A percentile compares a stretch with the other conserved stretches of the same genome.
These are phyloP conservation scores for Xanthoconium purpureum DNA, from an alignment of 768 basidiomycete species.

Conservation along the genomic window DNA sequence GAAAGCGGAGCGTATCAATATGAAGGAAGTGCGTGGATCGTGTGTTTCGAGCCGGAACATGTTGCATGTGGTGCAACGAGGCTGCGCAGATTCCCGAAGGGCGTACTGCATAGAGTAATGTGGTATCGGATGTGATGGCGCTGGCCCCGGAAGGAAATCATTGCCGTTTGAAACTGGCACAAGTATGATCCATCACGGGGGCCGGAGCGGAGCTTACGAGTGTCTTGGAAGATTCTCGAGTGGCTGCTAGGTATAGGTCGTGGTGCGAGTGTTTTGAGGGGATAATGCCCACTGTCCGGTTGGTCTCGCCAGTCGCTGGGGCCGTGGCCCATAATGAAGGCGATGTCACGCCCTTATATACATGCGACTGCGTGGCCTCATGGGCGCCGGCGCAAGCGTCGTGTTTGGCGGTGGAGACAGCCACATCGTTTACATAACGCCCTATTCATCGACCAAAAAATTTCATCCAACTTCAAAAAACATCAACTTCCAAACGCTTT, in stretches of 20 bases:
- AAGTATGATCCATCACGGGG: constrained; percentile 3
- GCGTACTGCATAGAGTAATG: constrained; percentile 8
- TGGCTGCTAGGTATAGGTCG: constrained; percentile 18
- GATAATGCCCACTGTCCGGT: constrained; percentile 11
- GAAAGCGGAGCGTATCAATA: constrained; percentile 8
- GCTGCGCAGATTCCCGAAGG: constrained; percentile 19
- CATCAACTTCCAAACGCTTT: constrained; percentile 22
- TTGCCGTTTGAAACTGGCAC: constrained; percentile 5
- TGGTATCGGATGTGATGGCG: constrained; percentile 8
- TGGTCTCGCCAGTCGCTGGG: constrained; percentile 5
- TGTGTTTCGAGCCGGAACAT: constrained; percentile 30
- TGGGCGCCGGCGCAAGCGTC: neutral
- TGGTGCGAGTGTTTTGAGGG: constrained; percentile 15
- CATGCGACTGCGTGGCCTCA: constrained; percentile 9
- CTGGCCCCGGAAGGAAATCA: constrained; percentile 15
- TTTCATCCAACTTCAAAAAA: constrained; percentile 10
- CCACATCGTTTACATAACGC: constrained; percentile 20
- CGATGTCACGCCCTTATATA: constrained; percentile 21
- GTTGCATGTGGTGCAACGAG: constrained; percentile 21
- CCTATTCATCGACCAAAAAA: constrained; percentile 14
- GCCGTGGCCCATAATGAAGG: constrained; percentile 6
- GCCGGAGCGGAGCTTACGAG: constrained; percentile 23
- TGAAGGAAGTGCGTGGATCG: constrained; percentile 18
- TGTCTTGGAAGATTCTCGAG: constrained; percentile 2
- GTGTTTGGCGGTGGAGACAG: constrained; percentile 8